These are phyloP conservation scores for Linum trigynum DNA, from an alignment of 345 rosid genomes.

Conservation along the genomic window DNA sequence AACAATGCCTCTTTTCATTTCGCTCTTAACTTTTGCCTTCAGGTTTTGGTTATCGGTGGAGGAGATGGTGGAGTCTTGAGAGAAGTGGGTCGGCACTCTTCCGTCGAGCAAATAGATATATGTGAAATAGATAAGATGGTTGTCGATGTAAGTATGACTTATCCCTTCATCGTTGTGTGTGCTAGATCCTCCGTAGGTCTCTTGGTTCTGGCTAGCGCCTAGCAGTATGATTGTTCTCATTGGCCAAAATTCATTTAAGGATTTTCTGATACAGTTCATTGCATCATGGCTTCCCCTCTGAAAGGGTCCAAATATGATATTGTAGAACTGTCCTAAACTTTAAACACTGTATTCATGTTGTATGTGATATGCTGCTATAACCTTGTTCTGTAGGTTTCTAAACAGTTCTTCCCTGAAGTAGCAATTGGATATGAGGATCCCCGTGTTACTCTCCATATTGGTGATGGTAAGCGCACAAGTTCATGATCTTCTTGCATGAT, in stretches of 20 bases:
- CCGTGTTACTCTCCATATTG: conserved; percentile 72
- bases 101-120: conserved; percentile 78
- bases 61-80: conserved; percentile 94
- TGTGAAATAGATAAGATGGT: conserved; percentile 98
- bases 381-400: conserved; percentile 53
- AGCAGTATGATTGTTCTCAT: not conserved
- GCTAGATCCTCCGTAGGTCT: not conserved
- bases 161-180: not conserved
- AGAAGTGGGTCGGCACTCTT: conserved; percentile 81
- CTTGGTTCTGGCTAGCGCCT: not conserved
- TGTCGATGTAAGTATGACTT: conserved; percentile 64
- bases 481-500: not conserved
- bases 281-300: not conserved
- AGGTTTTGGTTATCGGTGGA: conserved; percentile 96
- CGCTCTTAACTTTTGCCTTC: conserved; percentile 4
- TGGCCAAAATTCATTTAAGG: not conserved
- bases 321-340: not conserved
- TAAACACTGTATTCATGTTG: not conserved
- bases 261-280: not conserved
- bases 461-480: conserved; percentile 55
- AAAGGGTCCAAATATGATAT: conserved; percentile 1
- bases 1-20: not conserved
- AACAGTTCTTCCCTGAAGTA: conserved; percentile 67
- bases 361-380: not conserved
- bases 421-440: conserved; percentile 91